Base-by-base conservation (phyloP, 768 basidiomycete species). In the Neoboletus subvelutipes region DNA sequence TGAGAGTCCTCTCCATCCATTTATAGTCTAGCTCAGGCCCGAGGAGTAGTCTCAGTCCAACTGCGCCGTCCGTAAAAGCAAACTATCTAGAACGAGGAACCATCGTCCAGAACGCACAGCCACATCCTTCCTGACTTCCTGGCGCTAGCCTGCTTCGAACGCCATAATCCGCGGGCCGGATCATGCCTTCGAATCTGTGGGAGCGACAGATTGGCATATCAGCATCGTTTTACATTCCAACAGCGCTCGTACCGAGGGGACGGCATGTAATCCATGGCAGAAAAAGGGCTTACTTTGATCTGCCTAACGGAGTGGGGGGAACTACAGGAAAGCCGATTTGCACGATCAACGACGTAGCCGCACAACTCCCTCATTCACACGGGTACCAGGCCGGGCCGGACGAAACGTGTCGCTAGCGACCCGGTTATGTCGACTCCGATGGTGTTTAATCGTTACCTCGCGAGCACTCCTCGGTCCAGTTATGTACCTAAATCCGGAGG, bases 81-180 rank as follows among this genome's bases (percentile, higher is more conserved):
- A 33, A 54, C 5, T 26, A 7, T 22, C 28, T 11, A 22, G 24
- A 39, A 39, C 31, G 31, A 33, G 33, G 33, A 33, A 11, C 31
- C 10, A 31, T 18, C 10, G 2, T 28, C 49, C 11, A 36, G 33
- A 49, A n/a, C 48, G 6, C 26, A 51, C 37, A 2, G 37, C 50
- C 39, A 40, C 37, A 8, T 28, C 22, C 11, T 51, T 22, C 15
- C 15, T 22, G 8, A 10, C 31, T 28, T 29, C 10, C 17, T n/a
- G 7, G n/a, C 29, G n/a, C n/a, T 29, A 3, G 29, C 18, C 53
- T 52, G 8, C n/a, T 50, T 55, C 53, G 39, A 54, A 40, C 29
- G 15, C 26, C 28, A 55, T 55, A 9, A 22, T 55, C 54, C 51
- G 37, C 54, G 51, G 51, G 28, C 11, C 50, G 37, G 34, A 39